A percentile compares a stretch with the other conserved stretches of the same genome.
Evolutionary conservation across 2,329 filamentous ascomycete species (phyloP).

Genomic region (Fusarium sp.): DNA sequence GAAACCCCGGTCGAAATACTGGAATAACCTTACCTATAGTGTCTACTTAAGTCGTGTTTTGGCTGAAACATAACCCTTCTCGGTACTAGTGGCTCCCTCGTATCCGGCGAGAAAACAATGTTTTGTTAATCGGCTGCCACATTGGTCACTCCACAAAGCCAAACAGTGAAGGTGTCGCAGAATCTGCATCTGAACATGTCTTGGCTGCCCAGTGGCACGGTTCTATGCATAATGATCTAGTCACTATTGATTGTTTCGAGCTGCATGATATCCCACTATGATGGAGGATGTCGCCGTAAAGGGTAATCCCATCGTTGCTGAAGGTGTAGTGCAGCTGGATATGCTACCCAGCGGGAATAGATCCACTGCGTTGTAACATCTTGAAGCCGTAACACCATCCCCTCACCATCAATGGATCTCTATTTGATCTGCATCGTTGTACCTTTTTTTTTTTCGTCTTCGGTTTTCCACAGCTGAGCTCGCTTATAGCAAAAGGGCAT

Average conservation of each 20-base stretch:
- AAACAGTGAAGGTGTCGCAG: slow-evolving; percentile 2
- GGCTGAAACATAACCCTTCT: slow-evolving; percentile 32
- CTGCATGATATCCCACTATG: neutral
- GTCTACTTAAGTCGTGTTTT: slow-evolving; percentile 6
- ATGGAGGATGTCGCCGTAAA: slow-evolving; percentile 1
- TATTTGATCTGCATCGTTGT: slow-evolving; percentile 20
- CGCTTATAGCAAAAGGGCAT: slow-evolving; percentile 24
- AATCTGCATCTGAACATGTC: neutral
- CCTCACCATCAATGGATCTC: slow-evolving; percentile 18
- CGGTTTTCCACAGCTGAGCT: slow-evolving; percentile 32
- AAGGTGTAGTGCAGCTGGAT: slow-evolving; percentile 6
- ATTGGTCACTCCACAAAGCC: slow-evolving; percentile 4
- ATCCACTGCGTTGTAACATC: slow-evolving; percentile 29
- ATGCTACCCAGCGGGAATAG: slow-evolving; percentile 10
- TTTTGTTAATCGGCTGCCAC: slow-evolving; percentile 11
- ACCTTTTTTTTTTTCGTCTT: slow-evolving; percentile 10
- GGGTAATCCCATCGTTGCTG: slow-evolving; percentile 12
- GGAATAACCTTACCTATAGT: slow-evolving; percentile 30
- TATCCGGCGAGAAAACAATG: slow-evolving; percentile 15
- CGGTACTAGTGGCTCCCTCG: slow-evolving; percentile 12
- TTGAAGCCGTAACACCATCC: slow-evolving; percentile 16
- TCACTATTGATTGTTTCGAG: slow-evolving; percentile 20
- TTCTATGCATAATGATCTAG: slow-evolving; percentile 3
- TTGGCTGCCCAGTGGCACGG: slow-evolving; percentile 24
- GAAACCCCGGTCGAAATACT: slow-evolving; percentile 15